Base-by-base conservation (phyloP, 768 basidiomycete genomes). In the Rhodotorula graminis region DNA sequence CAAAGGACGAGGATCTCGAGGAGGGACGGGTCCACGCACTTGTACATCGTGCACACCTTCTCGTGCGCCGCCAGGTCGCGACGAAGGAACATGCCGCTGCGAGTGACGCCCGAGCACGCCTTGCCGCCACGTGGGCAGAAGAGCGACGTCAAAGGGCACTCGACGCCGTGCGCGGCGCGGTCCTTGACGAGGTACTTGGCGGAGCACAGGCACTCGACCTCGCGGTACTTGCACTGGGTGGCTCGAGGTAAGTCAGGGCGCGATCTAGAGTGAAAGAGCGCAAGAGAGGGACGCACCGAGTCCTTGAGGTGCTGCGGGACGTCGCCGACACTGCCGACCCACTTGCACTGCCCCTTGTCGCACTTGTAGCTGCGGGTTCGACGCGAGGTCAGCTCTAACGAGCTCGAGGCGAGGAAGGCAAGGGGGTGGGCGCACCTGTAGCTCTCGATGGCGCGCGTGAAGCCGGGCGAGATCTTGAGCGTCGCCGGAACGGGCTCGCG, bases 381-480 rank as follows among this genome's bases (percentile, higher is more conserved):
- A 9, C 5, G 15, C 0, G 15, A 0, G 23, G 12, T 14, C 9
- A 23, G n/a, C 29, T 2, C 11, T n/a, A 5, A n/a, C 16, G 14
- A 25, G 46, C 5, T 1, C 8, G 7, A 42, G 9, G 3, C 11
- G 55, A 25, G 10, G 27, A 3, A 9, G 18, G 3, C n/a, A 6
- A 31, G 5, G 5, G 37, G 4, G 37, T 9, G 33, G 12, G 49
- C 62, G 33, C 27, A 50, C 62, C 16, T n/a, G n/a, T 52, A 50
- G 15, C 27, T 11, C 4, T 50, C 50, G 23, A 64, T 12, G 1
- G 62, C 62, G 3, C 62, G 31, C 62, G 18, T 37, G 23, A 52
- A 11, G 1, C 7, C 33, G 3, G 7, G 49, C 21, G 50, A 40
- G 16, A n/a, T 21, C 37, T n/a, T 27, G 23, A 23, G 2, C 9